These are phyloP conservation scores for Berkeleyomyces rouxiae DNA, from an alignment of 2,329 filamentous ascomycete genomes.

Conservation along the genomic window DNA sequence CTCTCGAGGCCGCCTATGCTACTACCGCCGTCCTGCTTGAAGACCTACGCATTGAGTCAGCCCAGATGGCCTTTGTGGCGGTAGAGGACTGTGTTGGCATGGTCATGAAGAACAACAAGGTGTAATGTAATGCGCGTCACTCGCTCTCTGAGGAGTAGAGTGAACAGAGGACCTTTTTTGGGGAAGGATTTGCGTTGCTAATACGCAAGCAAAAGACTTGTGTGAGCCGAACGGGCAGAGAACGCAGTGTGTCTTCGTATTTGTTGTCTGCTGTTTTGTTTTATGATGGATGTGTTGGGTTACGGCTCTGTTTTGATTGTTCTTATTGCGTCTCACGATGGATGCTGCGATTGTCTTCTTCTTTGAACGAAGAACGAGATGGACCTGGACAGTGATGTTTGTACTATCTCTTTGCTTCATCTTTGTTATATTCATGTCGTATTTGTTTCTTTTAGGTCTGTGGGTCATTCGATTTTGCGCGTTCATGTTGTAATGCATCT, in stretches of 20 bases:
- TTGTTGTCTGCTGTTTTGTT: neutral
- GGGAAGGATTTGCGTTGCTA: neutral
- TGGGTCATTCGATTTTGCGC: neutral
- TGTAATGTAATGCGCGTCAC: neutral
- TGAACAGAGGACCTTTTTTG: neutral
- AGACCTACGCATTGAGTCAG: slow-evolving; percentile 62
- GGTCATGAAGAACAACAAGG: neutral
- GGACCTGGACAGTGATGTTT: neutral
- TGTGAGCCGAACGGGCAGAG: too few species aligned
- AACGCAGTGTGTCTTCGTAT: neutral
- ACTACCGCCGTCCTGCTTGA: slow-evolving; percentile 79
- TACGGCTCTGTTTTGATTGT: neutral
- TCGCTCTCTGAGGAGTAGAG: neutral
- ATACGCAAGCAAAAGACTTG: too few species aligned
- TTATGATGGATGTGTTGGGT: neutral
- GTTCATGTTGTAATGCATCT: too few species aligned
- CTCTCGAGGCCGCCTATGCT: slow-evolving; percentile 68
- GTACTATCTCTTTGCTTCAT: neutral
- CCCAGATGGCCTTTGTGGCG: slow-evolving; percentile 59
- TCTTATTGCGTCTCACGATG: neutral
- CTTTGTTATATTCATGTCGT: neutral
- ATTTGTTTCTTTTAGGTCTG: neutral
- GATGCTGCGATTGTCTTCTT: neutral
- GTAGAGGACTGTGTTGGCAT: neutral
- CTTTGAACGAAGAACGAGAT: neutral